Percentiles rank a stretch among this genome's conserved stretches.
Conservation (phyloP, 345 rosid species). For the Murraya paniculata region DNA sequence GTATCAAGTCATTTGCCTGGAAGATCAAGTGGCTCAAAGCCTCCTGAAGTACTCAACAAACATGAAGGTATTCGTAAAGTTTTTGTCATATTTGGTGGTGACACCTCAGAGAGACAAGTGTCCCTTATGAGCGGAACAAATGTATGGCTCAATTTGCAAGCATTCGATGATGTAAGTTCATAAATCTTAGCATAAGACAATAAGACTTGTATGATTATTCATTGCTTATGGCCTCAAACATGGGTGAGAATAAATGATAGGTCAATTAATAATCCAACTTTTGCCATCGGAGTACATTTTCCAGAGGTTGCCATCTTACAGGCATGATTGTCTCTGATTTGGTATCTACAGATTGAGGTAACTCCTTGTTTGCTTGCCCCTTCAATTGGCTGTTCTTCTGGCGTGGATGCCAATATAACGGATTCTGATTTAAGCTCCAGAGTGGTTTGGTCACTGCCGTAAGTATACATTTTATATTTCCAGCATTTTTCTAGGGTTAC, state of each 20-base stretch:
- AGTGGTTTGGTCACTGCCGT: constrained; percentile 82
- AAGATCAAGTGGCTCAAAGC: constrained; percentile 27
- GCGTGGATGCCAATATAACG: constrained; percentile 24
- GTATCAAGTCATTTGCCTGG: constrained; percentile 37
- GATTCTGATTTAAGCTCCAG: constrained; percentile 43
- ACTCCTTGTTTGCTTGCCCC: constrained; percentile 84
- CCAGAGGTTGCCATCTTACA: not conserved
- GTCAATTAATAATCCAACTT: not conserved
- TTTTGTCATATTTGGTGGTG: constrained; percentile 88
- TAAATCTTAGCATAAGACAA: not conserved
- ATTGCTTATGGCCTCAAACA: not conserved
- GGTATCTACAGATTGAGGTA: constrained; percentile 71
- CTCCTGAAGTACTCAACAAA: constrained; percentile 27
- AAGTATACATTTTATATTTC: constrained; percentile 34
- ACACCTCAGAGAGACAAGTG: constrained; percentile 96
- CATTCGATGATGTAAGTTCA: constrained; percentile 71
- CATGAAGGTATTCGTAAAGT: constrained; percentile 42
- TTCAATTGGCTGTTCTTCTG: constrained; percentile 33
- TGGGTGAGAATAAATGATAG: not conserved
- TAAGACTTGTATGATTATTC: constrained; percentile 4
- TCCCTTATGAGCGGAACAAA: constrained; percentile 98
- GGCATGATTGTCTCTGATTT: constrained; percentile 22
- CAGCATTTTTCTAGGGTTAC: not conserved
- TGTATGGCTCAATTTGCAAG: constrained; percentile 88
- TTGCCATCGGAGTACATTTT: not conserved